Conservation (phyloP, 331 rosid genomes). For the Stylosanthes scabra region DNA sequence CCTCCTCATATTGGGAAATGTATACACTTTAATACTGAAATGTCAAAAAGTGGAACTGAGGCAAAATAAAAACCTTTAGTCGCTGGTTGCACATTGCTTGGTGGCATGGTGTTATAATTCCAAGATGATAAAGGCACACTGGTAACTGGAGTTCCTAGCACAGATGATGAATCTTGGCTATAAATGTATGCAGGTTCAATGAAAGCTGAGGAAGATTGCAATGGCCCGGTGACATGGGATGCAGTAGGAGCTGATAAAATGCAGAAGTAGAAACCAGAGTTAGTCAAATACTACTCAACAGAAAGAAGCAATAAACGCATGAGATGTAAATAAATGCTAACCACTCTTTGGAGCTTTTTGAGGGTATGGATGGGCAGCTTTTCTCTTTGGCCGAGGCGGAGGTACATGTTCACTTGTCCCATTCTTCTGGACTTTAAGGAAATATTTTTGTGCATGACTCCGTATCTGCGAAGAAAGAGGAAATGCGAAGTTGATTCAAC, state of each 20-base stretch:
- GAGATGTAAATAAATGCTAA: conserved; percentile 32
- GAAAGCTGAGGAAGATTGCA: conserved; percentile 64
- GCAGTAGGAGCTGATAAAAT: conserved; percentile 56
- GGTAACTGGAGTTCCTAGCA: conserved; percentile 62
- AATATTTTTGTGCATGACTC: conserved; percentile 97
- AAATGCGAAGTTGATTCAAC: background rate
- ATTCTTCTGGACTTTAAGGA: conserved; percentile 88
- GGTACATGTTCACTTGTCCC: conserved; percentile 94
- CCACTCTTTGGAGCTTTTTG: conserved; percentile 90
- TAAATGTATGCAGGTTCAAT: conserved; percentile 57
- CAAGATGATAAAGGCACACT: conserved; percentile 64
- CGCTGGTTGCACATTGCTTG: conserved; percentile 53
- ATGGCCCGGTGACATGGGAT: conserved; percentile 51
- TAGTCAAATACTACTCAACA: conserved; percentile 28
- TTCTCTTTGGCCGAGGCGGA: conserved; percentile 97
- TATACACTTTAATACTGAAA: background rate
- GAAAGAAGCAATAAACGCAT: conserved; percentile 9
- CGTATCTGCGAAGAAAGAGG: conserved; percentile 66
- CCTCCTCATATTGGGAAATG: background rate
- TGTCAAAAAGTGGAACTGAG: background rate
- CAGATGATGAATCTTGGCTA: conserved; percentile 70
- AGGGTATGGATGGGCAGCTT: conserved; percentile 94
- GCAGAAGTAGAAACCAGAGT: conserved; percentile 24
- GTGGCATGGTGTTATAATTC: conserved; percentile 62
- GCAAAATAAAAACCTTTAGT: conserved; percentile 63